Evolutionary conservation across 1,284 basidiomycete species (phyloP), one percentile per base, ranked within the genome.

Genomic region (Moesziomyces sp.): DNA sequence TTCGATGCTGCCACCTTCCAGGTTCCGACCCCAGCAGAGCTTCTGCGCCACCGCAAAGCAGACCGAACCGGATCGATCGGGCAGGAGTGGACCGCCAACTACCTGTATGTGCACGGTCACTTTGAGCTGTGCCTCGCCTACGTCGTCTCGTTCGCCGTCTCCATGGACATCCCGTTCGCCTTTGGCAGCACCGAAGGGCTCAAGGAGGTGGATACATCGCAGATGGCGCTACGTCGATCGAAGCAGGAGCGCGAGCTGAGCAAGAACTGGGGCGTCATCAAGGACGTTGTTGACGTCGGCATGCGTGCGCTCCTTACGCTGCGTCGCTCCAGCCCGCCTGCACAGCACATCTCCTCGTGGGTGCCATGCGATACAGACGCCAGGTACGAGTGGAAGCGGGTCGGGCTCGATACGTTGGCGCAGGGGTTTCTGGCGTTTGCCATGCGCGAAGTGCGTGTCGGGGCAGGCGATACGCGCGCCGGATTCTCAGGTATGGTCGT

Each of bases 201-300:
- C 23, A 21, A 18, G 0, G 30, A 45, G 13, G 19, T 8, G 6
- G 66, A 69, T 18, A 62, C 59, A 30, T 52, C 59, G 0, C 67
- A 70, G 26, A 13, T 53, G 16, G 59, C 50, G 3, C 19, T 67
- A 13, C 58, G 57, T 4, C 46, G 70, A 1, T 46, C 64, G 0
- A 67, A 63, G 14, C 54, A 62, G 45, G 70, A 73, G 16, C 52
- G 70, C 4, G 64, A 73, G 26, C 40, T 73, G 8, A 73, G 60
- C 57, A 67, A 64, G 57, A 67, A 73, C 40, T 73, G 70, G 71
- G 65, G 71, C 10, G 53, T 61, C 18, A 52, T 68, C 48, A 74
- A 74, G 44, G 71, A 74, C 14, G 38, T 68, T 16, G 54, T 74
- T 11, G 71, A 74, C 28, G 44, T 49, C 2, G 71, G 71, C 0